Evolutionary conservation across 2,329 filamentous ascomycete genomes (phyloP).

Genomic region (Hymenoscyphus fraxineus): DNA sequence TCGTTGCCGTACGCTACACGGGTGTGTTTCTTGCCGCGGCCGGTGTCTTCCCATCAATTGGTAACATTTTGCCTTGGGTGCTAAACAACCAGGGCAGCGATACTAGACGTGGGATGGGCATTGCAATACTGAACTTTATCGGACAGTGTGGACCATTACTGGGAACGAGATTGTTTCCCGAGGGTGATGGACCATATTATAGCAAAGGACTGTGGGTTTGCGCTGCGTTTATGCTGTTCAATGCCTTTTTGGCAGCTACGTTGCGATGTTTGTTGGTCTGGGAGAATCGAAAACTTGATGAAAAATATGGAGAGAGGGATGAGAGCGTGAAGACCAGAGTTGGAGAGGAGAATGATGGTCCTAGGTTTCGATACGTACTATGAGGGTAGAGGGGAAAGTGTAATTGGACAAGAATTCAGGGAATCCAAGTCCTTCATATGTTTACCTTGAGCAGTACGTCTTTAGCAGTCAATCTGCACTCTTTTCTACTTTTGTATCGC

Average conservation of each 20-base stretch:
- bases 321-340: constrained; percentile 7
- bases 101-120: constrained; percentile 61
- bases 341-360: constrained; percentile 30
- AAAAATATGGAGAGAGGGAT: constrained; percentile 32
- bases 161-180: constrained; percentile 61
- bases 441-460: no score
- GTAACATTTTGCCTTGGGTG: constrained; percentile 68
- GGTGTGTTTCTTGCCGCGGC: constrained; percentile 52
- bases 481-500: no score
- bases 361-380: constrained; percentile 26
- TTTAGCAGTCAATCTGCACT: no score
- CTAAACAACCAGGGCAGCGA: constrained; percentile 67
- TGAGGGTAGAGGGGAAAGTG: background rate
- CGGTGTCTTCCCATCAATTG: constrained; percentile 64
- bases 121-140: constrained; percentile 64
- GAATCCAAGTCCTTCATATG: no score
- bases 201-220: constrained; percentile 57
- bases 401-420: no score
- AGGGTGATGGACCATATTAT: constrained; percentile 43
- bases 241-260: constrained; percentile 49
- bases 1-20: constrained; percentile 43
- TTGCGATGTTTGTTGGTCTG: constrained; percentile 52
- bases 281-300: constrained; percentile 59
- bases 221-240: constrained; percentile 58
- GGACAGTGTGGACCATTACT: constrained; percentile 62